Base-by-base conservation (phyloP, 768 basidiomycete species). In the Pleurotus citrinopileatus region DNA sequence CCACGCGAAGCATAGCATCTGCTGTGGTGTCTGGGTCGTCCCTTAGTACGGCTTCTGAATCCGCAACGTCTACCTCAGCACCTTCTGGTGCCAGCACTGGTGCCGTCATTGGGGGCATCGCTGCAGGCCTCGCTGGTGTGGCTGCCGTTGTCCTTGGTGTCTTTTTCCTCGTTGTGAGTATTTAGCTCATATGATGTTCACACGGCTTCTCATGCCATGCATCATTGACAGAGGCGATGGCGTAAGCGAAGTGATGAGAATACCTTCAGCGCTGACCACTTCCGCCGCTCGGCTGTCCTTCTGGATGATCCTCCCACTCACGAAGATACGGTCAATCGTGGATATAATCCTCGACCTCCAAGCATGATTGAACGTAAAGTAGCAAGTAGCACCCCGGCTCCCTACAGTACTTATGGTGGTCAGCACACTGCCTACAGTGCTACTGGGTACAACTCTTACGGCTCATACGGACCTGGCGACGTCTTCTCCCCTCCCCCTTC, bases 241-340 rank as follows among this genome's bases (percentile, higher is more conserved):
- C 69, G 73, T 44, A 70, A 72, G 58, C 72, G 69, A 17, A 66
- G 72, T n/a, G 70, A 71, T 0, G 75, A 77, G 23, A 62, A 67
- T 43, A 67, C 62, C 17, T 90, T 87, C 66, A 76, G 81, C 57
- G 67, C 83, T 1, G 65, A 70, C 40, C 77, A 77, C 8, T 87
- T 87, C 75, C 79, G 81, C 48, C 82, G 84, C 50, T 89, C 87
- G 12, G 80, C 79, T n/a, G 63, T 83, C 13, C 65, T 87, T 20
- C 69, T 83, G 20, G 72, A 81, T 43, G 85, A 86, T 58, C 75
- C 78, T n/a, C 71, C 69, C 23, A 70, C 70, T 3, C 71, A 71
- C 42, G 69, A 73, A 42, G 73, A 73, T 53, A 70, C 65, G 42
- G 63, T 70, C 52, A 68, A 69, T 19, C 68, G 67, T 25, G 73